phyloP scores from a whole-genome alignment of 139 green algal genomes.

The Coelastrella sp. region DNA sequence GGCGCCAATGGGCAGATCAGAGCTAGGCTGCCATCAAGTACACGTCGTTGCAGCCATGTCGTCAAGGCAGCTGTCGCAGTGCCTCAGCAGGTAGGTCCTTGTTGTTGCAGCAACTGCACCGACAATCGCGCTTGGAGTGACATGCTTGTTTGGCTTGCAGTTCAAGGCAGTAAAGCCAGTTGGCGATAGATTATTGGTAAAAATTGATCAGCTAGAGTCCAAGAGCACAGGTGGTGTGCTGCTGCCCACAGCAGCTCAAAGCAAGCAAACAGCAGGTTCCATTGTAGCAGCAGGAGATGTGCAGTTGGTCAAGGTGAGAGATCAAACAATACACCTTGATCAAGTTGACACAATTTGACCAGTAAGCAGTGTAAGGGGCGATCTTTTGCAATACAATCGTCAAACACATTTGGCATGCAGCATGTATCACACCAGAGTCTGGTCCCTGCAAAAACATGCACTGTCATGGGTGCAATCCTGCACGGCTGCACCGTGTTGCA shows the following conservation, averaged over 20 bases:
- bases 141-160: slow-evolving; percentile 53
- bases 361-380: no score
- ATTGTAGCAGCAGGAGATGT: slow-evolving; percentile 82
- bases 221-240: slow-evolving; percentile 90
- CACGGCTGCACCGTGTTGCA: slow-evolving; percentile 50
- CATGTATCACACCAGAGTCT: no score
- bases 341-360: no score
- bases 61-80: slow-evolving; percentile 26
- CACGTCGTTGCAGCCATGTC: slow-evolving; percentile 35
- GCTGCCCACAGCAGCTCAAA: slow-evolving; percentile 84
- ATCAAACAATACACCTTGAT: background rate
- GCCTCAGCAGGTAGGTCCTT: slow-evolving; percentile 13
- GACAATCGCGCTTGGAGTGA: no score
- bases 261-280: slow-evolving; percentile 80
- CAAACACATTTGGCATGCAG: no score
- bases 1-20: slow-evolving; percentile 22
- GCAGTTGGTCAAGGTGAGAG: slow-evolving; percentile 63
- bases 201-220: slow-evolving; percentile 86
- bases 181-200: slow-evolving; percentile 91
- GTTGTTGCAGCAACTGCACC: background rate
- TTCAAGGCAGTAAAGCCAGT: slow-evolving; percentile 88
- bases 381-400: no score
- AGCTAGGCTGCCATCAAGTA: slow-evolving; percentile 3
- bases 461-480: background rate
- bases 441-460: no score